Evolutionary conservation across 345 rosid species (phyloP).

Genomic region (Diplotaxis tenuifolia): DNA sequence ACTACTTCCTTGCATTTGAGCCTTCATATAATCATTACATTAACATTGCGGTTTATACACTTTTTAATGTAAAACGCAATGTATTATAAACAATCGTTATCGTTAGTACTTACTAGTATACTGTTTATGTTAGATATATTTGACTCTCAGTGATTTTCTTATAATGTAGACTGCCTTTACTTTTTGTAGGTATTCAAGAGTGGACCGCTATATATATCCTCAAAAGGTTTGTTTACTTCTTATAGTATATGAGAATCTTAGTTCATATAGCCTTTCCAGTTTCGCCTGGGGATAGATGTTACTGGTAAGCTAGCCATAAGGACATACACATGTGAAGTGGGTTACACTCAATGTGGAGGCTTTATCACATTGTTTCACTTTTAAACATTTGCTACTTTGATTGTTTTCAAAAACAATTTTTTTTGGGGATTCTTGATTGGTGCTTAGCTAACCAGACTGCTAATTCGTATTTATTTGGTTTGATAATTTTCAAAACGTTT

Average conservation of each 20-base stretch:
- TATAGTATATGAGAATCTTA: neutral
- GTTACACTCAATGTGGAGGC: too few species aligned
- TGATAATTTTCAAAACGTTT: neutral
- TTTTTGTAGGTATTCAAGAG: slow-evolving; percentile 74
- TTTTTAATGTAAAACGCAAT: neutral
- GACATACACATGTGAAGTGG: too few species aligned
- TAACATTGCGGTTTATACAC: neutral
- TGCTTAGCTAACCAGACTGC: neutral
- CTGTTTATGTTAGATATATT: neutral
- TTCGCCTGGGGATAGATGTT: neutral
- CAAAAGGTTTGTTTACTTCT: slow-evolving; percentile 53
- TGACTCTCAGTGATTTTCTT: slow-evolving; percentile 1
- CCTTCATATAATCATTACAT: slow-evolving; percentile 5
- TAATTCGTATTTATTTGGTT: neutral
- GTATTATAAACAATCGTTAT: too few species aligned
- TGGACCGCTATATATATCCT: slow-evolving; percentile 75
- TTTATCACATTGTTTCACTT: neutral
- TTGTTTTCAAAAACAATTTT: neutral
- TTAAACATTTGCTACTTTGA: neutral
- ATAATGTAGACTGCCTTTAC: neutral
- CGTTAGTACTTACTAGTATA: neutral
- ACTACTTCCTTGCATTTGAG: neutral
- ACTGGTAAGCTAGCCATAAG: too few species aligned
- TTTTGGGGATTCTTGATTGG: neutral
- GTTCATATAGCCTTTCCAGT: neutral